Evolutionary conservation across 2,329 filamentous ascomycete genomes (phyloP), one percentile per base, ranked within the genome.

Genomic region (Calonectria honghensis): DNA sequence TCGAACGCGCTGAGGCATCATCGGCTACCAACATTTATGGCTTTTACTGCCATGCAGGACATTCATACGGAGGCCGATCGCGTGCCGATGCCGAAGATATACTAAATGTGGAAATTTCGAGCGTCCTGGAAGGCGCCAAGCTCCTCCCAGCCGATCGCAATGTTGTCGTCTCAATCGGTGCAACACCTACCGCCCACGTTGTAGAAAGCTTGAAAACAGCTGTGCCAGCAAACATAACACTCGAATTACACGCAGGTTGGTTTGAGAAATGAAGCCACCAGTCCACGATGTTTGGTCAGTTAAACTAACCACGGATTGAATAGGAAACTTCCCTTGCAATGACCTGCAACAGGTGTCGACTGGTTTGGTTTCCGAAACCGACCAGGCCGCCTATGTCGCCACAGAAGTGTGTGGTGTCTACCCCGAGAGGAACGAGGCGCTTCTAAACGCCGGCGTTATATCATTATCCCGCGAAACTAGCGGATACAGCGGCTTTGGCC

Each of bases 311-410:
- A 20, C 5, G 2, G 5, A 37, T 35, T 18, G 6, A 7, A 7
- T 27, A 45, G 81, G 84, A 20, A 85, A 86, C 72, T 86, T 85
- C 63, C 83, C 83, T 4, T 79, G 79, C 39, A 84, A 85, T n/a
- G 85, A 86, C 48, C 83, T 86, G 20, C 85, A 86, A 48, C 85
- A 86, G 68, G 81, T 86, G 3, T 83, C 83, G 1, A 86, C 85
- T 0, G 81, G 82, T 1, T 73, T 85, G 6, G 81, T 85, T 18
- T 54, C 59, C 0, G 70, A 81, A 24, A 70, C 76, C 1, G 80
- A 83, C 35, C 83, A 83, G 41, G 83, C 85, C 4, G 77, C 82
- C 6, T 81, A 82, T 4, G 77, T 86, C 2, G 73, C 79, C 0
- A 78, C 82, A 32, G 84, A 86, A 68, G 84, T 86, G n/a, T 85